phyloP scores from a whole-genome alignment of 2,329 filamentous ascomycete genomes.

The Diatrype stigma region DNA sequence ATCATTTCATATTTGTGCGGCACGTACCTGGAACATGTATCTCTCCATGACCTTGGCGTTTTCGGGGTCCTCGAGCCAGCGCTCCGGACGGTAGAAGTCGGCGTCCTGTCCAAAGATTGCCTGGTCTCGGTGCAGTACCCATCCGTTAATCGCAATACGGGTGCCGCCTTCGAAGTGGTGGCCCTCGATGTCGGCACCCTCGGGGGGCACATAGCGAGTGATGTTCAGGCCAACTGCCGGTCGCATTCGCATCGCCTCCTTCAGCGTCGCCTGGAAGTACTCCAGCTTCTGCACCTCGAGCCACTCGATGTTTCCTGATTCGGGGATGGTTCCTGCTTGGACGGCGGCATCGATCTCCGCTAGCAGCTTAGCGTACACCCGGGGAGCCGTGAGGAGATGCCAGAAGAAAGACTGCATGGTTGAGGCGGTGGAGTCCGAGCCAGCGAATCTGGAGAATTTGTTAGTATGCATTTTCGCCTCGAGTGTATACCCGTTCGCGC shows the following conservation, averaged over 20 bases:
- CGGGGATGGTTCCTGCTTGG: slow-evolving; percentile 27
- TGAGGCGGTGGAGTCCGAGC: slow-evolving; percentile 57
- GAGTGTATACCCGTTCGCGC: not conserved
- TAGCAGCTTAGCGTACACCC: slow-evolving; percentile 35
- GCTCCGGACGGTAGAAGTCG: slow-evolving; percentile 48
- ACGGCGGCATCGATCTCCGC: slow-evolving; percentile 43
- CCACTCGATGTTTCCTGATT: slow-evolving; percentile 43
- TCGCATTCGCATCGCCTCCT: slow-evolving; percentile 52
- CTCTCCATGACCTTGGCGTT: slow-evolving; percentile 44
- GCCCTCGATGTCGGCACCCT: slow-evolving; percentile 49
- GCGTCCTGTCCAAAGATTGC: slow-evolving; percentile 47
- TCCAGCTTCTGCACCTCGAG: slow-evolving; percentile 42
- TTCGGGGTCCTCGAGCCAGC: slow-evolving; percentile 49
- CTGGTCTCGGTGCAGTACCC: slow-evolving; percentile 47
- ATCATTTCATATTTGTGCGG: not conserved
- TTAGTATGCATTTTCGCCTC: not conserved
- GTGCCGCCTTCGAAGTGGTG: slow-evolving; percentile 49
- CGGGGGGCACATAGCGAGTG: slow-evolving; percentile 44
- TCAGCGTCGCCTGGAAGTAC: slow-evolving; percentile 55
- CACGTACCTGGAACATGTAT: slow-evolving; percentile 50
- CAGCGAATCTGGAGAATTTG: slow-evolving; percentile 43
- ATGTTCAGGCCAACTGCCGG: slow-evolving; percentile 54
- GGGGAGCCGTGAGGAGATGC: slow-evolving; percentile 40
- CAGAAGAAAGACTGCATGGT: slow-evolving; percentile 56
- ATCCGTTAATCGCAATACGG: slow-evolving; percentile 49